Percentiles rank a stretch among this genome's conserved stretches.
phyloP scores from a whole-genome alignment of 2,329 filamentous ascomycete genomes.

The Aspergillus hiratsukae region DNA sequence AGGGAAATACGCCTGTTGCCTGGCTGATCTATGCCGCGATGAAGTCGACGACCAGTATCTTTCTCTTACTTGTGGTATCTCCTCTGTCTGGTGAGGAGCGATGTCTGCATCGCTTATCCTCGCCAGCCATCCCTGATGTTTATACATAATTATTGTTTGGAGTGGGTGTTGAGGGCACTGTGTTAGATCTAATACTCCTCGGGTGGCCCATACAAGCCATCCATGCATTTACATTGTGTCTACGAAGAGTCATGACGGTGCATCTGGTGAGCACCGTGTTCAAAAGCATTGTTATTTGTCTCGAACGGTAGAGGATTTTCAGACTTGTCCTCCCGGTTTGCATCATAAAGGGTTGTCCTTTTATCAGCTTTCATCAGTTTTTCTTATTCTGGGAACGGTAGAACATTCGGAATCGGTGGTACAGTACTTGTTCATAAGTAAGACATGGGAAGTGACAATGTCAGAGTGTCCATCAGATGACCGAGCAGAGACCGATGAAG shows the following conservation, averaged over 20 bases:
- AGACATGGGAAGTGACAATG: background rate
- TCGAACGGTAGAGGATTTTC: background rate
- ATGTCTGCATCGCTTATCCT: background rate
- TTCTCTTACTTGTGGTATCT: background rate
- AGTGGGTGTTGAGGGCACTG: background rate
- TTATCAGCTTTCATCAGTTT: background rate
- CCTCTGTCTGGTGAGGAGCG: background rate
- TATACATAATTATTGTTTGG: background rate
- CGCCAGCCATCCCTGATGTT: background rate
- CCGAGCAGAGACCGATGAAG: background rate
- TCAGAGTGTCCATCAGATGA: background rate
- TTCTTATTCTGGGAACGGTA: background rate
- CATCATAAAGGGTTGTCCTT: background rate
- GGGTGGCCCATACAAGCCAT: background rate
- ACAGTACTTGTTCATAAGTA: background rate
- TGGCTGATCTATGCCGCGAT: background rate
- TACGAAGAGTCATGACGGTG: background rate
- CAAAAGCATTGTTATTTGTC: background rate
- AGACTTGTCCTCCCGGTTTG: background rate
- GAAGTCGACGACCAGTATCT: conserved; percentile 2
- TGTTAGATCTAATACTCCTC: background rate
- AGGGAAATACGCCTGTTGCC: background rate
- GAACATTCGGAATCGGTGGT: background rate
- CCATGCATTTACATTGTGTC: background rate
- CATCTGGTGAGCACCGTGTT: background rate